Base-by-base conservation (phyloP, 169 alveolate species). In the Eimeria maxima region DNA sequence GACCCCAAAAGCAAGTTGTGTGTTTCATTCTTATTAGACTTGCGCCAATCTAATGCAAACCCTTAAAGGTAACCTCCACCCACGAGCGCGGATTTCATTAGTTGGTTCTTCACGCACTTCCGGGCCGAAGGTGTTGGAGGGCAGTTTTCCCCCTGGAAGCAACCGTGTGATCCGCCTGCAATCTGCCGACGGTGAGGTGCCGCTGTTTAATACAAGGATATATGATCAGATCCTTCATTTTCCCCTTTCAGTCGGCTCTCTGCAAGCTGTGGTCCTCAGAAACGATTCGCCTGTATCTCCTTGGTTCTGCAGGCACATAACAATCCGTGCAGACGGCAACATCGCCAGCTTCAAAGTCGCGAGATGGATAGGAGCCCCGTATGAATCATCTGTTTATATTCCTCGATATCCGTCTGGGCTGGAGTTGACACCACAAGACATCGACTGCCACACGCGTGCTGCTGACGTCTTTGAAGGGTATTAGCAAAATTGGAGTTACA, bases 371-470 rank as follows among this genome's bases (percentile, higher is more conserved):
- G 98, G 98, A 29, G 81, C 47, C 80, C 98, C 98, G 33, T 90
- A 96, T 65, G 86, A 96, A 45, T 67, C 84, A 7, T 44, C 76
- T 2, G 97, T 95, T 27, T 83, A 95, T 76, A 88, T 97, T 27
- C 84, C 95, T 18, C 86, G 97, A 67, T 96, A 97, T 50, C 96
- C 97, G 44, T 97, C 97, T 44, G 97, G 95, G 67, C 65, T 95
- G 29, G 98, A 97, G 33, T 92, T 97, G 90, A 94, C 98, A 33
- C 96, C 98, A n/a, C 98, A 97, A 97, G 98, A 97, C 50, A 93
- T 97, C 47, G 98, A 97, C 90, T 97, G 98, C 89, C 97, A 97
- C 95, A 97, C 98, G 60, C 96, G 98, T 57, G 98, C 98, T 53
- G 96, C 96, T 44, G 98, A 97, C 86, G 92, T 97, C 83, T 97